Evolutionary conservation across 2,329 filamentous ascomycete genomes (phyloP).

Genomic region (Paraconiothyrium sp.): DNA sequence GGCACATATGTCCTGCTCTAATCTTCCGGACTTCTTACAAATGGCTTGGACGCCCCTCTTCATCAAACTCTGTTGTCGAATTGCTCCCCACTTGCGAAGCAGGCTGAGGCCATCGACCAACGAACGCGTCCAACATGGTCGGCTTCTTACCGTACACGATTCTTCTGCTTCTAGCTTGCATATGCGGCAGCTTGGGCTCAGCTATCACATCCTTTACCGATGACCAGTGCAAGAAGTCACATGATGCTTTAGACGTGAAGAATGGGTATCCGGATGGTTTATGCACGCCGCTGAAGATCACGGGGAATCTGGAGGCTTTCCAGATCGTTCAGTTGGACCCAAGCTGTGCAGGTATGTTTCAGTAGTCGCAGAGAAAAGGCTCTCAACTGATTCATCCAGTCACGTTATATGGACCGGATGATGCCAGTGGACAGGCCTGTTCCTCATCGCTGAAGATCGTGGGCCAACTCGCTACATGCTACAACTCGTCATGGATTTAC

Average conservation of each 20-base stretch:
- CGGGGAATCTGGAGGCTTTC: slow-evolving; percentile 26
- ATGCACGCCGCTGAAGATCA: slow-evolving; percentile 24
- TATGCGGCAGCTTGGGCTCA: slow-evolving; percentile 14
- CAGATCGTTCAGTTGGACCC: slow-evolving; percentile 36
- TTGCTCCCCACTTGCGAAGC: slow-evolving; percentile 14
- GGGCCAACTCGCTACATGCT: slow-evolving; percentile 35
- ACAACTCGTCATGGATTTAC: slow-evolving; percentile 39
- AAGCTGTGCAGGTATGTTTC: slow-evolving; percentile 34
- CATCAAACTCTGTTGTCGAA: slow-evolving; percentile 1
- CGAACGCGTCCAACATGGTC: slow-evolving; percentile 16
- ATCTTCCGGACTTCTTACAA: slow-evolving; percentile 20
- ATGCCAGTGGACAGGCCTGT: slow-evolving; percentile 21
- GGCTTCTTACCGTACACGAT: slow-evolving; percentile 6
- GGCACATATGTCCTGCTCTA: slow-evolving; percentile 3
- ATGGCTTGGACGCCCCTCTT: slow-evolving; percentile 5
- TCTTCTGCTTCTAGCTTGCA: background rate
- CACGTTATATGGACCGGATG: slow-evolving; percentile 36
- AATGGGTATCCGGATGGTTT: slow-evolving; percentile 31
- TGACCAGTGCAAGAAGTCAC: slow-evolving; percentile 22
- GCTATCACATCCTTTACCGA: slow-evolving; percentile 29
- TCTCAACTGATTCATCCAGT: slow-evolving; percentile 24
- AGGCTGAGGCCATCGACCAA: slow-evolving; percentile 9
- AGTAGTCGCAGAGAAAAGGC: background rate
- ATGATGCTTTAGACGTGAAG: slow-evolving; percentile 22
- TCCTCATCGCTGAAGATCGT: slow-evolving; percentile 30